Conservation (phyloP, 2,329 filamentous ascomycete species). For the Arthrobotrys conoides region DNA sequence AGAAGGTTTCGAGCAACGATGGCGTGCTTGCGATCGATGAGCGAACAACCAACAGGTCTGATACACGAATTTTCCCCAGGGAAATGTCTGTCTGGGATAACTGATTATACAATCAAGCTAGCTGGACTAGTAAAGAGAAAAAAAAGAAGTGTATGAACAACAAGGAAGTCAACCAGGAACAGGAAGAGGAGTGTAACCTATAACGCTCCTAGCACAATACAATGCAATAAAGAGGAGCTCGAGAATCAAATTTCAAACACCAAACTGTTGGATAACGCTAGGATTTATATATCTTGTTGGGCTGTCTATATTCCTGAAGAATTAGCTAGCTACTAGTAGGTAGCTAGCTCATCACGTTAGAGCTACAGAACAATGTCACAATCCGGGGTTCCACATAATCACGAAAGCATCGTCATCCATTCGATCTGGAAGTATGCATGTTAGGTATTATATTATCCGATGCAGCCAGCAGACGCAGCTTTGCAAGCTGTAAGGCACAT, state of each 20-base stretch:
- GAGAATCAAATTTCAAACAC: not conserved
- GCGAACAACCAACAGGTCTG: slow-evolving; percentile 30
- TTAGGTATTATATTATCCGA: slow-evolving; percentile 9
- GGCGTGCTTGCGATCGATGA: slow-evolving; percentile 48
- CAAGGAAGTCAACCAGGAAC: not conserved
- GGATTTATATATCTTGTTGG: not conserved
- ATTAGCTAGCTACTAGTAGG: no score
- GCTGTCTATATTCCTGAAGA: no score
- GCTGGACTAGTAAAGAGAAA: not conserved
- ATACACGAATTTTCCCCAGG: not conserved
- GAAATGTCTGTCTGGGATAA: not conserved
- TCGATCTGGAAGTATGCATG: not conserved
- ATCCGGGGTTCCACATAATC: slow-evolving; percentile 3
- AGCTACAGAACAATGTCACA: not conserved
- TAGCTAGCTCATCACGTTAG: slow-evolving; percentile 21
- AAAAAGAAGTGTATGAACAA: no score
- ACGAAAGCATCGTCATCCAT: not conserved
- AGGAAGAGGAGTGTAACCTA: not conserved
- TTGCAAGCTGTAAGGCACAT: not conserved
- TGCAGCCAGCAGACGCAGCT: not conserved
- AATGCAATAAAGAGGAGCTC: slow-evolving; percentile 15
- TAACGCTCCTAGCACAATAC: not conserved
- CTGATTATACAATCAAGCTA: not conserved
- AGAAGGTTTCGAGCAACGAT: slow-evolving; percentile 36
- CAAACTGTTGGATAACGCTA: not conserved